phyloP scores from a whole-genome alignment of 176 grass and related monocot genomes.

The Puccinellia tenuiflora region DNA sequence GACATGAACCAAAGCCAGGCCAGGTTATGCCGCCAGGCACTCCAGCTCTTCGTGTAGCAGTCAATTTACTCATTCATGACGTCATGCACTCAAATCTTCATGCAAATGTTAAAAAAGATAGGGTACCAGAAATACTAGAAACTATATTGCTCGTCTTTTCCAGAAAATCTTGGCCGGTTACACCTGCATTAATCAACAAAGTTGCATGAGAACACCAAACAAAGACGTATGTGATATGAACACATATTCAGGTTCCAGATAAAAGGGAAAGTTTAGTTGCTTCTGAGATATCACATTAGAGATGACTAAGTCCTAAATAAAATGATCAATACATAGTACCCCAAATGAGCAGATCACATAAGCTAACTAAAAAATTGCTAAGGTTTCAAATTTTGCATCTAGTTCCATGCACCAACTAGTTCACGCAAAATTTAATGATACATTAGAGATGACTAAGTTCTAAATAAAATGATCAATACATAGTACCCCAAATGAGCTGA shows the following conservation, averaged over 20 bases:
- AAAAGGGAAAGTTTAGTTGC: background rate
- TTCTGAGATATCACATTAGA: background rate
- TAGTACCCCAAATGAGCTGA: background rate
- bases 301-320: background rate
- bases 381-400: background rate
- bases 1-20: background rate
- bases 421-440: background rate
- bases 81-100: background rate
- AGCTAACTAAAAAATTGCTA: background rate
- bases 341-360: background rate
- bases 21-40: background rate
- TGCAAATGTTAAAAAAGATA: background rate
- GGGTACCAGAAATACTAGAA: background rate
- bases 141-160: constrained; percentile 7
- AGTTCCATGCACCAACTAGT: background rate
- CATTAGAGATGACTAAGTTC: background rate
- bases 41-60: background rate
- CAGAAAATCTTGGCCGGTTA: background rate
- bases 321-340: background rate
- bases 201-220: constrained; percentile 13
- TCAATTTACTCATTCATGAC: background rate
- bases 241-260: background rate
- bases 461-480: background rate
- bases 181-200: constrained; percentile 12
- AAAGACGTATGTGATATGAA: background rate